Percentiles rank a stretch among this genome's conserved stretches.
These are phyloP conservation scores for Astraeus odoratus DNA, from an alignment of 768 basidiomycete genomes.

Conservation along the genomic window DNA sequence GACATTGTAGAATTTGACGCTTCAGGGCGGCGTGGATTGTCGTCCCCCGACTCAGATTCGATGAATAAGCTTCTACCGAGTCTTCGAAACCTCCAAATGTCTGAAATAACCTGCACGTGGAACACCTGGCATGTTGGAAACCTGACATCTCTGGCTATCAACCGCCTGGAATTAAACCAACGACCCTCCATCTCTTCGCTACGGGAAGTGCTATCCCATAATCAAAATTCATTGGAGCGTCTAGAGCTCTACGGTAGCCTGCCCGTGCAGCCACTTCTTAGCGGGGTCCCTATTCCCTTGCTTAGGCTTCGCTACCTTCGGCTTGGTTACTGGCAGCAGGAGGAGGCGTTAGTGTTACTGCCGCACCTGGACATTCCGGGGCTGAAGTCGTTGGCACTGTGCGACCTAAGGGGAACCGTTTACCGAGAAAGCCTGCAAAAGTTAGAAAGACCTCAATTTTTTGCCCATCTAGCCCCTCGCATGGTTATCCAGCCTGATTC, in stretches of 20 bases:
- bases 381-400: slow-evolving; percentile 3
- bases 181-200: slow-evolving; percentile 1
- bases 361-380: background rate
- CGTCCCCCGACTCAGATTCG: background rate
- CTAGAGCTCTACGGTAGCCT: slow-evolving; percentile 5
- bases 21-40: background rate
- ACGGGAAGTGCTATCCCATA: background rate
- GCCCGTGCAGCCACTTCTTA: background rate
- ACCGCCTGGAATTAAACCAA: background rate
- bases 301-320: slow-evolving; percentile 3
- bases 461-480: too few relatives aligned
- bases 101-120: background rate
- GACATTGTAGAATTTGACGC: background rate
- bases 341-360: slow-evolving; percentile 1
- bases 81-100: background rate
- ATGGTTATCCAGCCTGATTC: background rate
- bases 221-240: slow-evolving; percentile 1
- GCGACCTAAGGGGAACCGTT: background rate
- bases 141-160: slow-evolving; percentile 6
- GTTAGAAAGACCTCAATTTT: too few relatives aligned
- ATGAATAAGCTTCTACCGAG: background rate
- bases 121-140: slow-evolving; percentile 1
- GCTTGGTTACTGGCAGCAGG: slow-evolving; percentile 3
- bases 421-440: too few relatives aligned
- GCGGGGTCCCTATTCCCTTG: background rate